Evolutionary conservation across 1,284 basidiomycete genomes (phyloP).

Genomic region (Trametes pubescens): DNA sequence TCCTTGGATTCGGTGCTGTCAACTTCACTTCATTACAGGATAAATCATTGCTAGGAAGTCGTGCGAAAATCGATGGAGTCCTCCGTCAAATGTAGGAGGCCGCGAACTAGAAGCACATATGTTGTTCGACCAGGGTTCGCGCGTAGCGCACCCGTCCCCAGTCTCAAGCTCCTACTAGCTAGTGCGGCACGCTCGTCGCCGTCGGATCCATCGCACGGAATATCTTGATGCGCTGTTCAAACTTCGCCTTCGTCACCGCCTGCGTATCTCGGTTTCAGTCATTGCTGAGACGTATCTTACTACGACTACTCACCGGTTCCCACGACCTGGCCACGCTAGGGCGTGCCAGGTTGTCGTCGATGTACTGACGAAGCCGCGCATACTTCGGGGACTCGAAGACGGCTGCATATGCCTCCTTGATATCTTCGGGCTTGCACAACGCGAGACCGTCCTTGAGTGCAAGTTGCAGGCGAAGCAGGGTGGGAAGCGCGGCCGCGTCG

Average conservation of each 20-base stretch:
- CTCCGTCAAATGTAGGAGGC: too few species aligned
- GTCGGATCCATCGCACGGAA: not conserved
- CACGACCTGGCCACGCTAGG: not conserved
- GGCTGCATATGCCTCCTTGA: slow-evolving; percentile 5
- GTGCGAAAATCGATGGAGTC: too few species aligned
- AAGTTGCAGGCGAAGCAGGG: slow-evolving; percentile 43
- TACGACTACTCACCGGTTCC: not conserved
- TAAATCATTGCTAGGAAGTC: too few species aligned
- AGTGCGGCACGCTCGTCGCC: too few species aligned
- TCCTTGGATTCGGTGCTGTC: too few species aligned
- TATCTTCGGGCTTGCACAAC: slow-evolving; percentile 38
- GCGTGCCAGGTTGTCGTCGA: slow-evolving; percentile 1
- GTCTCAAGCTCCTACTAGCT: too few species aligned
- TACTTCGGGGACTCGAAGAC: not conserved
- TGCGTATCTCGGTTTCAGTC: not conserved
- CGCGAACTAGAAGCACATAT: too few species aligned
- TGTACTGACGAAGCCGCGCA: not conserved
- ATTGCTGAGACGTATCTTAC: too few species aligned
- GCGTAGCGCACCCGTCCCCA: too few species aligned
- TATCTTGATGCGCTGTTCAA: not conserved
- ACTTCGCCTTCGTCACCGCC: not conserved
- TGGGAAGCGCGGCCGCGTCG: slow-evolving; percentile 56
- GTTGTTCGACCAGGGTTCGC: too few species aligned
- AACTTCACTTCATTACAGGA: too few species aligned
- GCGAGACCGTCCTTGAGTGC: slow-evolving; percentile 43